A percentile compares a stretch with the other conserved stretches of the same genome.
phyloP scores from a whole-genome alignment of 2,329 filamentous ascomycete species.

The Trichoderma pleuroti region DNA sequence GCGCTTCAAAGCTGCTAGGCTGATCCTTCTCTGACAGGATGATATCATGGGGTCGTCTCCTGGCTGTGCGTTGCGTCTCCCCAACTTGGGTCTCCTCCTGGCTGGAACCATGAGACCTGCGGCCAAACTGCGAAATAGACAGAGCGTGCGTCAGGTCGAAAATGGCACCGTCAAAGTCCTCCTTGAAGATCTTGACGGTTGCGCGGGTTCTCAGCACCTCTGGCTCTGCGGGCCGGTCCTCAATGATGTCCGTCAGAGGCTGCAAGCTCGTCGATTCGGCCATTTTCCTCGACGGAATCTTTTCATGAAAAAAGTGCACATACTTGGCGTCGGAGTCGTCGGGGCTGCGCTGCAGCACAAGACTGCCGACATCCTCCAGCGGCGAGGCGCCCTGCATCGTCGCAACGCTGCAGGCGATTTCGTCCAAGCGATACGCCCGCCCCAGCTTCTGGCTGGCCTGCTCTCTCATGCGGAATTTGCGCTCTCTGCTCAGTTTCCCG shows the following conservation, averaged over 20 bases:
- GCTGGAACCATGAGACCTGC: constrained; percentile 46
- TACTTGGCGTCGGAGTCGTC: constrained; percentile 72
- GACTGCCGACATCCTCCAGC: constrained; percentile 69
- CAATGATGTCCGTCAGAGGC: constrained; percentile 65
- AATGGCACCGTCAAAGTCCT: constrained; percentile 66
- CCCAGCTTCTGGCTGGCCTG: constrained; percentile 75
- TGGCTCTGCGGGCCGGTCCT: constrained; percentile 58
- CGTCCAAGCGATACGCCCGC: constrained; percentile 74
- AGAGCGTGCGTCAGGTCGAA: constrained; percentile 69
- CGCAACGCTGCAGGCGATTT: constrained; percentile 77
- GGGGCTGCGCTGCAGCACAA: constrained; percentile 69
- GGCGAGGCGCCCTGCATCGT: constrained; percentile 79
- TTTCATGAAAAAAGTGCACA: constrained; percentile 91
- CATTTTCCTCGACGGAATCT: constrained; percentile 73
- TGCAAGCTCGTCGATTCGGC: constrained; percentile 67
- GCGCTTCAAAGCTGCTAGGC: constrained; percentile 69
- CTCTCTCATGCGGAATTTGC: constrained; percentile 75
- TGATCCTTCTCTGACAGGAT: constrained; percentile 48
- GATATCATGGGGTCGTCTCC: constrained; percentile 33
- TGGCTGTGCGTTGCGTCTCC: constrained; percentile 24
- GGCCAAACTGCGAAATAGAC: constrained; percentile 48
- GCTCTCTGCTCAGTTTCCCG: constrained; percentile 68
- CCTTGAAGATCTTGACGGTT: constrained; percentile 70
- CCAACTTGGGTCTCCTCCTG: constrained; percentile 50
- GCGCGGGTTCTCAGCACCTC: constrained; percentile 70